Evolutionary conservation across 163 green algal genomes (phyloP).

Genomic region (Chlamydomonas reinhardtii): DNA sequence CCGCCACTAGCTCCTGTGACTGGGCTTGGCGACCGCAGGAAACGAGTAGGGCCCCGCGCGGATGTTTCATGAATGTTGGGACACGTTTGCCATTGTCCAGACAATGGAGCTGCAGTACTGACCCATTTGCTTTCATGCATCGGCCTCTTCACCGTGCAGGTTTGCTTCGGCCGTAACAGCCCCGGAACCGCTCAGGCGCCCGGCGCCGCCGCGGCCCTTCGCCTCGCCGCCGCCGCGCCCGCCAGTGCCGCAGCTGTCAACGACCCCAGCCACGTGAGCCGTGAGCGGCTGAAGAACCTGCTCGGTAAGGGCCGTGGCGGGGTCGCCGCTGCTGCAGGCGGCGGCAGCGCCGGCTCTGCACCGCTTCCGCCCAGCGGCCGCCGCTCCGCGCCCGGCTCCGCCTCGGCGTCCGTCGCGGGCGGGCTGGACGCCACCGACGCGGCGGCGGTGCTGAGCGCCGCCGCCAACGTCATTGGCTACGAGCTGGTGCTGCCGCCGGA

Average conservation of each 20-base stretch:
- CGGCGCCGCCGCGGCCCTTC: not conserved
- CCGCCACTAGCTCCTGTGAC: too few relatives aligned
- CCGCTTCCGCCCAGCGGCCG: not conserved
- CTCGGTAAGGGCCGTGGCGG: not conserved
- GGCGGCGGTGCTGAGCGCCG: not conserved
- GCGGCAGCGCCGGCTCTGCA: not conserved
- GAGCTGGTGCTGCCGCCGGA: conserved; percentile 17
- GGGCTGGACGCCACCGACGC: not conserved
- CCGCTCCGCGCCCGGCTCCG: not conserved
- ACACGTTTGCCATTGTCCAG: too few relatives aligned
- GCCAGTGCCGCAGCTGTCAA: not conserved
- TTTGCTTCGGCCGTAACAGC: not conserved
- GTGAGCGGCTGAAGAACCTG: conserved; percentile 24
- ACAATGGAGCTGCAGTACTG: not conserved
- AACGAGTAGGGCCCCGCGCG: not conserved
- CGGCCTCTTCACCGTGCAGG: not conserved
- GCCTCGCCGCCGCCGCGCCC: not conserved
- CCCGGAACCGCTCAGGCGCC: not conserved
- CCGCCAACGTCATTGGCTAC: not conserved
- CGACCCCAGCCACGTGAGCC: conserved; percentile 15
- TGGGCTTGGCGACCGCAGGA: too few relatives aligned
- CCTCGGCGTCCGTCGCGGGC: not conserved
- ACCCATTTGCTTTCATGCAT: not conserved
- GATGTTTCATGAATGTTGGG: too few relatives aligned
- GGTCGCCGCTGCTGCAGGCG: not conserved